Conservation (phyloP, 257 asterid species). For the Solanum ossicruentum region DNA sequence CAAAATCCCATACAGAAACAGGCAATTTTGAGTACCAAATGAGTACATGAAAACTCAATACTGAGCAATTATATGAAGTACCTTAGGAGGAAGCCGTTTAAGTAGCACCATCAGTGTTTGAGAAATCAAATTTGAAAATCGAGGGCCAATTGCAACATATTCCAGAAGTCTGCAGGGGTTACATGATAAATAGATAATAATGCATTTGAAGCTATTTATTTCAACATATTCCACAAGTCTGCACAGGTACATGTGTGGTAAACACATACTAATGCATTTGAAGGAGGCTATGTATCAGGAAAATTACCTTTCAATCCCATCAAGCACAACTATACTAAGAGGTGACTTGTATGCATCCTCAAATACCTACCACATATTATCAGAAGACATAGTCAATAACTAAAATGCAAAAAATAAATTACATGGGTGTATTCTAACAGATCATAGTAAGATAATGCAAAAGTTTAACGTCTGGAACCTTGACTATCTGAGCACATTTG, state of each 20-base stretch:
- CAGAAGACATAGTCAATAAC: conserved; percentile 6
- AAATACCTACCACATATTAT: conserved; percentile 54
- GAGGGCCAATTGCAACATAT: conserved; percentile 89
- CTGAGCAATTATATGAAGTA: conserved; percentile 3
- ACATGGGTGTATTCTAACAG: neutral
- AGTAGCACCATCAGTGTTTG: conserved; percentile 91
- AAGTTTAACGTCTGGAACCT: conserved; percentile 35
- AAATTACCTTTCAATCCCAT: conserved; percentile 89
- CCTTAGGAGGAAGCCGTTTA: conserved; percentile 92
- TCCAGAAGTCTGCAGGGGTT: conserved; percentile 59
- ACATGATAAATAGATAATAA: conserved; percentile 4
- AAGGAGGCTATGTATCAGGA: conserved; percentile 1
- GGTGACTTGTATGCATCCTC: conserved; percentile 99
- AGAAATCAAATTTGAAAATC: conserved; percentile 83
- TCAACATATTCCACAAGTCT: conserved; percentile 78
- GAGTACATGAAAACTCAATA: neutral
- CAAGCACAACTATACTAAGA: conserved; percentile 77
- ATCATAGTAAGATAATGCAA: neutral
- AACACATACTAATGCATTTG: conserved; percentile 3
- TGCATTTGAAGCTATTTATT: conserved; percentile 10
- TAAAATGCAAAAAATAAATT: neutral
- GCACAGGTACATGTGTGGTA: conserved; percentile 2
- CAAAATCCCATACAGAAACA: neutral
- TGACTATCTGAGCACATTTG: conserved; percentile 83
- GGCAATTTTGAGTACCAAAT: neutral